These are phyloP conservation scores for Phytopythium sindhum DNA, from an alignment of 352 stramenopile species.

Conservation along the genomic window DNA sequence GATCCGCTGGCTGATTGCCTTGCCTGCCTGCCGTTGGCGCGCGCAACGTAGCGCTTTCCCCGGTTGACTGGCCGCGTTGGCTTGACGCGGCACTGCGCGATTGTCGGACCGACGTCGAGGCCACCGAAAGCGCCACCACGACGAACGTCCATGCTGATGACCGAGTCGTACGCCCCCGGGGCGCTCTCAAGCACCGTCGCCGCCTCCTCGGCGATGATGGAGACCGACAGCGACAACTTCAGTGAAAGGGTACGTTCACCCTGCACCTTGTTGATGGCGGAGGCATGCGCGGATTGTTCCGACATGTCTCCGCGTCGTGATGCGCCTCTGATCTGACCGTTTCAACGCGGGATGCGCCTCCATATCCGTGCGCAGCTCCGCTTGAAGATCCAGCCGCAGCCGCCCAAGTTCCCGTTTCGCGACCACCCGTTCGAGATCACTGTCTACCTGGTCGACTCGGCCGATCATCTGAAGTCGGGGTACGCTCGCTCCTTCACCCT, in stretches of 20 bases:
- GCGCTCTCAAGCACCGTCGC: constrained; percentile 20
- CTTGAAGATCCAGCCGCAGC: constrained; percentile 82
- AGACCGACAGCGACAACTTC: constrained; percentile 50
- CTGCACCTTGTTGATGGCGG: neutral
- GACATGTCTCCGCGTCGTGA: neutral
- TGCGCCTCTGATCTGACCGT: neutral
- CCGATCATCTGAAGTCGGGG: constrained; percentile 77
- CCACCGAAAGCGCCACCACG: too few relatives aligned
- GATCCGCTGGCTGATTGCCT: neutral
- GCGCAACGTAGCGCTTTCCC: neutral
- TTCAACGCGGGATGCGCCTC: constrained; percentile 5
- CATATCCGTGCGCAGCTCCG: constrained; percentile 30
- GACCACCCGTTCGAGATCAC: constrained; percentile 85
- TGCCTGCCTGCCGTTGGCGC: neutral
- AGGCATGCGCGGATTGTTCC: neutral
- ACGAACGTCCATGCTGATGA: constrained; percentile 55
- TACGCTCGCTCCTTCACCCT: constrained; percentile 10
- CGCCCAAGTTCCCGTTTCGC: constrained; percentile 84
- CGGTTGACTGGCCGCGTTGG: neutral
- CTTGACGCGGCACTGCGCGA: constrained; percentile 1
- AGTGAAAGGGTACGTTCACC: constrained; percentile 39
- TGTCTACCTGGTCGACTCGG: constrained; percentile 81
- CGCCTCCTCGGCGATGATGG: constrained; percentile 26
- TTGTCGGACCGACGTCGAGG: neutral
- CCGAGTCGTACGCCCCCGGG: constrained; percentile 45